Percentiles rank a stretch among this genome's conserved stretches.
Evolutionary conservation across 2,329 filamentous ascomycete genomes (phyloP).

Genomic region (Curvularia hawaiiensis): DNA sequence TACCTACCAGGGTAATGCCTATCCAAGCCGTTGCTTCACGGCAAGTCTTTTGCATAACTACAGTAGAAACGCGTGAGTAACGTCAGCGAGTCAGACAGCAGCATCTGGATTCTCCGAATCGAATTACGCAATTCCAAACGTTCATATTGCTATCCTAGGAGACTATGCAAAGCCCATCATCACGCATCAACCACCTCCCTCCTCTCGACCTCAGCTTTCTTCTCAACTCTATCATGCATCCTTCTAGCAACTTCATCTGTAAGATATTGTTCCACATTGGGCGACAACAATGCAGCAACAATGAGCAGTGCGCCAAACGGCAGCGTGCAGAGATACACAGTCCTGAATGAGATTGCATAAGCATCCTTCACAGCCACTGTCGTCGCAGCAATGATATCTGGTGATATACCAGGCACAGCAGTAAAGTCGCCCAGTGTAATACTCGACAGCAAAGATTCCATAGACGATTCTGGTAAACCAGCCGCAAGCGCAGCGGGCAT

Average conservation of each 20-base stretch:
- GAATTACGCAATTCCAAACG: not conserved
- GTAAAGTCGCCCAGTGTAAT: conserved; percentile 32
- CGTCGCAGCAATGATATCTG: conserved; percentile 38
- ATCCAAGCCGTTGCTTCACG: not conserved
- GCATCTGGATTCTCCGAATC: not conserved
- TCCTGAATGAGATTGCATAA: conserved; percentile 52
- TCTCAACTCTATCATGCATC: conserved; percentile 40
- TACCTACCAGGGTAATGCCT: not conserved
- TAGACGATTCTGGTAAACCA: conserved; percentile 29
- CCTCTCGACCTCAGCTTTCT: conserved; percentile 9
- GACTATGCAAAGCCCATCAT: not conserved
- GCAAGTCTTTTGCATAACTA: not conserved
- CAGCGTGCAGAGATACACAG: conserved; percentile 52
- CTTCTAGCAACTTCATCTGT: conserved; percentile 53
- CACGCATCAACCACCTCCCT: conserved; percentile 26
- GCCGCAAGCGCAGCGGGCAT: conserved; percentile 30
- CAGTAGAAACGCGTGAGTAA: not conserved
- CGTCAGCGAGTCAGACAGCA: not conserved
- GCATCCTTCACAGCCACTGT: conserved; percentile 46
- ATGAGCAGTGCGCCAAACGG: conserved; percentile 47
- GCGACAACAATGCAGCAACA: conserved; percentile 46
- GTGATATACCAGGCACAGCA: conserved; percentile 33
- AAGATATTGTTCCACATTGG: conserved; percentile 52
- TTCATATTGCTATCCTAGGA: not conserved
- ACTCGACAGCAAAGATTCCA: conserved; percentile 30